Evolutionary conservation across 768 basidiomycete genomes (phyloP), one percentile per base, ranked within the genome.

Genomic region (Russula earlei): DNA sequence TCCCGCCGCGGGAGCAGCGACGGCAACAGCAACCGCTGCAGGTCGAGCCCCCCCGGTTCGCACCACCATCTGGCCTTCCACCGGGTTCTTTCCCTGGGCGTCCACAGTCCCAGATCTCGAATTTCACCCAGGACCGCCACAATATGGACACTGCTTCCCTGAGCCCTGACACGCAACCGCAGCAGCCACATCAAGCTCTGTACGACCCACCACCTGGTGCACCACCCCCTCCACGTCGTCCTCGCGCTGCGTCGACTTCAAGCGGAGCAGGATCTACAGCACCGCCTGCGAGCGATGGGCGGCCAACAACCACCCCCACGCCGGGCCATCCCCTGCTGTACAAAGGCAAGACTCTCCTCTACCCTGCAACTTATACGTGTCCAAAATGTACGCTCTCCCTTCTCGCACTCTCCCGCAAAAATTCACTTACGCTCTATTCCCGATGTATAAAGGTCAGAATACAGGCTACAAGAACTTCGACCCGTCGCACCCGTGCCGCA

Each of bases 381-480:
- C 65, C 69, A 2, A 90, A 87, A 74, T 91, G 88, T 87, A 62
- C 52, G 77, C 29, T 64, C 25, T 22, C 22, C 10, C 8, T 11
- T 20, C 10, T 24, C 27, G 7, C 46, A n/a, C 31, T 44, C 22
- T 14, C 22, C 19, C 29, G 29, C 29, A 31, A 31, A 31, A 31
- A 31, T n/a, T n/a, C n/a, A n/a, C n/a, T n/a, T n/a, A 40, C 20
- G 17, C 10, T 31, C 34, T 11, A 27, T 24, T 25, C 34, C 11
- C 45, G 40, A 43, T 20, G 24, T 45, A 56, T 37, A 17, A 55
- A 90, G 88, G 88, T 62, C 72, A 72, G 37, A 91, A 91, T 66
- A 80, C 77, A 0, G 88, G 89, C 2, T 91, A 83, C 70, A 87
- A 87, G 67, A 72, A 77, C 54, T 72, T 71, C 36, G 85, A 90